phyloP scores from a whole-genome alignment of 768 basidiomycete species.

The Lactarius hengduanensis region DNA sequence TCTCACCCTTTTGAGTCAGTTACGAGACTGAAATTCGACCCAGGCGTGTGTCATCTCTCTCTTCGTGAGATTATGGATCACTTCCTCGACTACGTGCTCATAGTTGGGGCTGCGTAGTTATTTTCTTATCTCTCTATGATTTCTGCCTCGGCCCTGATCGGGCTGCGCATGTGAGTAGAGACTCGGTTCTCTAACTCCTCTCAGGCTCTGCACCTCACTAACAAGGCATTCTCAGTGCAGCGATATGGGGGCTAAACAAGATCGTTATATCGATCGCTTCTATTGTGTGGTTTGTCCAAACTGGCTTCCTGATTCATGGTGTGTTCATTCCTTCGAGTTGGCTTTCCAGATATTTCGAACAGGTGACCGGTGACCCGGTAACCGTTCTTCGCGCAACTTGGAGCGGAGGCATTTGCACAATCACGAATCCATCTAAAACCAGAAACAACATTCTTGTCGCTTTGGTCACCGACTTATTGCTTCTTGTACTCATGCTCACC shows the following conservation, averaged over 20 bases:
- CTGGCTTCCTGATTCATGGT: not conserved
- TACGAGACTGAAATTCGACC: too few relatives aligned
- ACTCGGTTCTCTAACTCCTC: not conserved
- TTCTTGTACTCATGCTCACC: constrained; percentile 8
- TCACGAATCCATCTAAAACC: not conserved
- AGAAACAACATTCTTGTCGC: not conserved
- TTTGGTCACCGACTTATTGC: constrained; percentile 1
- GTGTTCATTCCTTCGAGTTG: not conserved
- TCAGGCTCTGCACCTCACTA: not conserved
- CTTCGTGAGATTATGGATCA: not conserved
- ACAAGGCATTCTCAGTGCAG: not conserved
- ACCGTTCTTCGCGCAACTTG: not conserved
- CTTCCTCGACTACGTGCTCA: not conserved
- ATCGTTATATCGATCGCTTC: not conserved
- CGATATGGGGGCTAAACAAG: constrained; percentile 13
- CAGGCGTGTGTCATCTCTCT: too few relatives aligned
- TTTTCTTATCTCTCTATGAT: not conserved
- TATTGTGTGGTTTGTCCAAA: not conserved
- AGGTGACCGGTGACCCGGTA: not conserved
- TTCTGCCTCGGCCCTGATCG: constrained; percentile 16
- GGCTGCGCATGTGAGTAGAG: constrained; percentile 21
- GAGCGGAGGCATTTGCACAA: not conserved
- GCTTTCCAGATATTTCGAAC: not conserved
- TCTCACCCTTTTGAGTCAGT: too few relatives aligned
- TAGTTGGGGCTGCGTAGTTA: not conserved